These are phyloP conservation scores for Fallopia convolvulus DNA, from an alignment of 148 eudicot genomes.

Conservation along the genomic window DNA sequence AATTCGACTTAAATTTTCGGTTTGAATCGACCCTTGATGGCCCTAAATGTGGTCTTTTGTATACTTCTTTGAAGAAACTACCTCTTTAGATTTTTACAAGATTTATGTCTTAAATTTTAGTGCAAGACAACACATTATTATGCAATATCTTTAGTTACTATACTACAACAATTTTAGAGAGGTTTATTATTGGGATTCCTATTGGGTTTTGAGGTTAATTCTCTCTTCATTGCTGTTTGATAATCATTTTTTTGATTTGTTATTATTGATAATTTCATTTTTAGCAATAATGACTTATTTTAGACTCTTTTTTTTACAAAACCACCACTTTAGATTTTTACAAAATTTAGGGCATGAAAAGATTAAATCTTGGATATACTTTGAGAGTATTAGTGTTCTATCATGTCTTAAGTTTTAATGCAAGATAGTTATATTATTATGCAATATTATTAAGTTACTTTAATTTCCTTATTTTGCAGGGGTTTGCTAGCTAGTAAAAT, in stretches of 20 bases:
- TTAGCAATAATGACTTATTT: neutral
- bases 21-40: too few species aligned
- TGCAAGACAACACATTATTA: too few species aligned
- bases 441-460: too few species aligned
- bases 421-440: too few species aligned
- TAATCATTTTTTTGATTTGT: neutral
- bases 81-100: too few species aligned
- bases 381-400: neutral
- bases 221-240: neutral
- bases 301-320: neutral
- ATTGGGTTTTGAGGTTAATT: constrained; percentile 75
- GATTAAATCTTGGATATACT: neutral
- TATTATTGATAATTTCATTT: neutral
- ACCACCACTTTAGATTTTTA: neutral
- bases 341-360: neutral
- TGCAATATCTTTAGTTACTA: too few species aligned
- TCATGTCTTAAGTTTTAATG: neutral
- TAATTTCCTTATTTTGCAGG: constrained; percentile 32
- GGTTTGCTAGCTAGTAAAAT: constrained; percentile 88
- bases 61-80: too few species aligned
- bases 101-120: too few species aligned
- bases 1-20: too few species aligned
- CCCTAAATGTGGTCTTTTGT: too few species aligned
- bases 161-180: constrained; percentile 31
- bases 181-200: constrained; percentile 93